A percentile compares a stretch with the other conserved stretches of the same genome.
These are phyloP conservation scores for Sporothrix curviconia DNA, from an alignment of 2,329 filamentous ascomycete species.

Conservation along the genomic window DNA sequence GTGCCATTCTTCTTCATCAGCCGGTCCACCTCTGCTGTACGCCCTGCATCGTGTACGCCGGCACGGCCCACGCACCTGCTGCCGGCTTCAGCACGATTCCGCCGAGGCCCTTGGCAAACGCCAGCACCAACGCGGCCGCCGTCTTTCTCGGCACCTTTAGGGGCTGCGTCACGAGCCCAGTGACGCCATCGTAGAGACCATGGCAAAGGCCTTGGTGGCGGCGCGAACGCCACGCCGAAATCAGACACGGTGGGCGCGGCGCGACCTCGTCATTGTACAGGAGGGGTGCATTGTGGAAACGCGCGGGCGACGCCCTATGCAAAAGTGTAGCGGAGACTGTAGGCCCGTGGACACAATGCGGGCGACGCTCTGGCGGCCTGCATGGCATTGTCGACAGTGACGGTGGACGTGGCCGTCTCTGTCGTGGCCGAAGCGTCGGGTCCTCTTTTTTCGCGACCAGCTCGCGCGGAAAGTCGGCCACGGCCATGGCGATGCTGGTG, in stretches of 20 bases:
- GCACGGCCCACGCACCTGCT: slow-evolving; percentile 65
- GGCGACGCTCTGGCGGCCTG: slow-evolving; percentile 41
- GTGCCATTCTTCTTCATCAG: neutral
- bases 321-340: slow-evolving; percentile 78
- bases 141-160: slow-evolving; percentile 39
- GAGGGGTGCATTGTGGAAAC: slow-evolving; percentile 79
- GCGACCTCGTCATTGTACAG: slow-evolving; percentile 72
- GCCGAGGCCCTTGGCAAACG: slow-evolving; percentile 73
- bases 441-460: slow-evolving; percentile 35
- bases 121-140: slow-evolving; percentile 58
- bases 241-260: slow-evolving; percentile 51
- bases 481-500: slow-evolving; percentile 70
- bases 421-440: too few relatives aligned
- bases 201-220: slow-evolving; percentile 71
- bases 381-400: slow-evolving; percentile 12
- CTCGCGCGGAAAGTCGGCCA: slow-evolving; percentile 64
- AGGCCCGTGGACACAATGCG: slow-evolving; percentile 70
- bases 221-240: slow-evolving; percentile 67
- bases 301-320: slow-evolving; percentile 74
- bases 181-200: slow-evolving; percentile 72
- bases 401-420: neutral
- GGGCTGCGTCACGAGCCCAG: slow-evolving; percentile 72
- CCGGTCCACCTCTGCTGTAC: slow-evolving; percentile 63
- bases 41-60: slow-evolving; percentile 78
- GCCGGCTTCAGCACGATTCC: slow-evolving; percentile 77